These are phyloP conservation scores for Ligustrum vulgare DNA, from an alignment of 257 asterid species.

Conservation along the genomic window DNA sequence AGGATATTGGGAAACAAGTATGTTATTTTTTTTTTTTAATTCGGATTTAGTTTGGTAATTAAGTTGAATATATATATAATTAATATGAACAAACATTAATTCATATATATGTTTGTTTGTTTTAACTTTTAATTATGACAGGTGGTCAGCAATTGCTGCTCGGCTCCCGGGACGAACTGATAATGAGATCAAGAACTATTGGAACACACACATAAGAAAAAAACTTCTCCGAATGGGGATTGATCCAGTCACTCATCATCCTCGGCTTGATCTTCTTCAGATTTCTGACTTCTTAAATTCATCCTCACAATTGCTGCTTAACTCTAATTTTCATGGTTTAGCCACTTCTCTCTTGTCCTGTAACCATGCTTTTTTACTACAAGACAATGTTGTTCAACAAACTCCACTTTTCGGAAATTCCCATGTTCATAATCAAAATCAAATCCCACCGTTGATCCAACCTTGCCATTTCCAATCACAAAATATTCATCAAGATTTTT, in stretches of 20 bases:
- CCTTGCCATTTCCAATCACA: slow-evolving; percentile 30
- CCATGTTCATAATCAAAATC: slow-evolving; percentile 20
- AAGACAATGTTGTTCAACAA: slow-evolving; percentile 29
- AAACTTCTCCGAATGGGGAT: slow-evolving; percentile 53
- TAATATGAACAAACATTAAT: background rate
- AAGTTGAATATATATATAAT: too few relatives aligned
- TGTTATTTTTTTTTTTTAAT: background rate
- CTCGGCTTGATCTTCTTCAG: slow-evolving; percentile 47
- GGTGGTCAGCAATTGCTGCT: slow-evolving; percentile 56
- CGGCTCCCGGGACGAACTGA: slow-evolving; percentile 53
- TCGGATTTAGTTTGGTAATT: too few relatives aligned
- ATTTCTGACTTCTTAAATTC: slow-evolving; percentile 31
- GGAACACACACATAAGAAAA: slow-evolving; percentile 51
- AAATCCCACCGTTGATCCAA: slow-evolving; percentile 29
- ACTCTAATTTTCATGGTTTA: slow-evolving; percentile 33
- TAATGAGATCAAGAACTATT: slow-evolving; percentile 47
- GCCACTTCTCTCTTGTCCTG: slow-evolving; percentile 38
- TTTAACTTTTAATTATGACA: too few relatives aligned
- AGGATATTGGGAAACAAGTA: slow-evolving; percentile 49
- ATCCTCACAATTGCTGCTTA: slow-evolving; percentile 35
- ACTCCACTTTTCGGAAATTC: slow-evolving; percentile 17
- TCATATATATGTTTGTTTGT: background rate
- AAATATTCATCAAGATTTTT: slow-evolving; percentile 18
- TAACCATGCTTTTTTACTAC: slow-evolving; percentile 13
- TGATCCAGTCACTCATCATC: slow-evolving; percentile 48